Evolutionary conservation across 176 grass and related monocot species (phyloP), one percentile per base, ranked within the genome.

Genomic region (Oryza meyeriana): DNA sequence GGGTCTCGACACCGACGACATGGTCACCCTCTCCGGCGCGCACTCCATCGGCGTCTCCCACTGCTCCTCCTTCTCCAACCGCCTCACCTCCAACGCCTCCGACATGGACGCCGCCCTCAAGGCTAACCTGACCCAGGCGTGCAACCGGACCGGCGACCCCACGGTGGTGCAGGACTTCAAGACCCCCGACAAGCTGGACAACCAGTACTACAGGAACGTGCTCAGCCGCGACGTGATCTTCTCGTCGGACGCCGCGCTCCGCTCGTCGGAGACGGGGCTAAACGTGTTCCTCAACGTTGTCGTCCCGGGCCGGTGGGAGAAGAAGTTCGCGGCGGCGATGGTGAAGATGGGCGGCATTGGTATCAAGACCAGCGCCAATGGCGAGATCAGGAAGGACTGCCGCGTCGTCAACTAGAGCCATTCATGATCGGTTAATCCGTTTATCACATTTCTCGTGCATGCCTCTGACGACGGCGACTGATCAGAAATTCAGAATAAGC

Each of bases 201-300:
- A n/a, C 50, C 52, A 84, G 44, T 91, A 91, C 75, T 91, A 91
- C 44, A 26, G 41, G 67, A 69, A 87, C 32, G 32, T 87, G 45
- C 34, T 79, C 17, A 38, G 6, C 24, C 39, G 22, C 24, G 32
- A 40, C 6, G 80, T 72, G 20, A 3, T 91, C 1, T 91, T 91
- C 55, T 28, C 12, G 3, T 91, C 80, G 0, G 89, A 87, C 72
- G 59, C 50, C 0, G 50, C 22, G 42, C 78, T 86, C 14, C 14
- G 11, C 10, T 26, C 55, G 4, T 13, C 25, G 0, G 1, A n/a
- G 31, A 75, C 68, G 0, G 35, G 29, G 0, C 3, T 0, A 1
- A 0, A 0, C 2, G 81, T 85, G 32, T 7, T 20, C 5, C 0
- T 1, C 1, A 62, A 61, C n/a, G 86, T 67, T 3, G 2, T 13